Percentiles rank a stretch among this genome's conserved stretches.
Conservation (phyloP, 2,329 filamentous ascomycete genomes). For the Zopfia rhizophila region DNA sequence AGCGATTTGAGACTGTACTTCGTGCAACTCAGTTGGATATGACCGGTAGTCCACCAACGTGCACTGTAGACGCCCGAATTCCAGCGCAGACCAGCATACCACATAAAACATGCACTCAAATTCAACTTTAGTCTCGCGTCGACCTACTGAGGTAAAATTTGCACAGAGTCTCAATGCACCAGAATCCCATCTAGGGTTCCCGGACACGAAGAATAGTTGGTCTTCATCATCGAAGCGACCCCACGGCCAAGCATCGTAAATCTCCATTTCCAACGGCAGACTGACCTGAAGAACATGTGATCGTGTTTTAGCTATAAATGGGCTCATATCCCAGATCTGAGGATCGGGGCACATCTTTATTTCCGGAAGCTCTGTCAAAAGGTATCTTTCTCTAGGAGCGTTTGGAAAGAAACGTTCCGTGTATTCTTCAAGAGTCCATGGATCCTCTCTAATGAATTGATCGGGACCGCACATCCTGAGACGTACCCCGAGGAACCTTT, state of each 20-base stretch:
- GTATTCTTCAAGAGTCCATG: slow-evolving; percentile 4
- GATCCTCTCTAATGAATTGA: slow-evolving; percentile 7
- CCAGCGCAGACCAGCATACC: slow-evolving; percentile 7
- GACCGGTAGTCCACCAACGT: slow-evolving; percentile 3
- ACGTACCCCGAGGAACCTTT: not conserved
- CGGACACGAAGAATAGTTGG: slow-evolving; percentile 7
- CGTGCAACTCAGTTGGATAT: not conserved
- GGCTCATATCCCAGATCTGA: too few relatives aligned
- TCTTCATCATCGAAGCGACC: slow-evolving; percentile 11
- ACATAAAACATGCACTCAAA: slow-evolving; percentile 13
- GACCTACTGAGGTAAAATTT: not conserved
- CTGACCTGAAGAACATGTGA: not conserved
- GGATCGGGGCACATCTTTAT: too few relatives aligned
- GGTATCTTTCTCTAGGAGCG: slow-evolving; percentile 2
- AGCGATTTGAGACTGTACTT: slow-evolving; percentile 1
- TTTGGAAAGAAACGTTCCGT: not conserved
- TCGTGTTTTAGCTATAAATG: too few relatives aligned
- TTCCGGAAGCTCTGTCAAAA: too few relatives aligned
- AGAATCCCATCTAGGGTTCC: slow-evolving; percentile 2
- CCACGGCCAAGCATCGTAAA: slow-evolving; percentile 2
- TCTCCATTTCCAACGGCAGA: not conserved
- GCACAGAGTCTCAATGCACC: not conserved
- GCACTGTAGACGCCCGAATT: not conserved
- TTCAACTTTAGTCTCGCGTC: not conserved
- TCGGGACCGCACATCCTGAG: slow-evolving; percentile 8